Evolutionary conservation across 2,329 filamentous ascomycete genomes (phyloP).

Genomic region (Talaromyces pinophilus): DNA sequence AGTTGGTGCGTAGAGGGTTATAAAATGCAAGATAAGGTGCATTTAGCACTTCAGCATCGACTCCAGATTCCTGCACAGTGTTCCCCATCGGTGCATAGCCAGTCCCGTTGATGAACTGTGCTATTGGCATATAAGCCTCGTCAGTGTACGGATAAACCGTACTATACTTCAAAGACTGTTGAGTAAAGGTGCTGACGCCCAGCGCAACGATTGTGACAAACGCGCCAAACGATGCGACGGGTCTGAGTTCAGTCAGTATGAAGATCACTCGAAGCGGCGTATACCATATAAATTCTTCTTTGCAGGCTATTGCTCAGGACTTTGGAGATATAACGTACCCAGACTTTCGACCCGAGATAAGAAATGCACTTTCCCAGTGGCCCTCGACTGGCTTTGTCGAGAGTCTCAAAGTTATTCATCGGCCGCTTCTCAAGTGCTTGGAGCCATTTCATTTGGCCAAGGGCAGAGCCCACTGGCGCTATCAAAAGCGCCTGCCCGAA

Average conservation of each 20-base stretch:
- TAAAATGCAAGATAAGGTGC: slow-evolving; percentile 4
- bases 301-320: not conserved
- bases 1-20: not conserved
- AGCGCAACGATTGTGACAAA: not conserved
- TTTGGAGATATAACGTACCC: not conserved
- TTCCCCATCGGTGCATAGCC: not conserved
- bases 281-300: not conserved
- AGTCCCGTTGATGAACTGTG: slow-evolving; percentile 2
- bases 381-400: not conserved
- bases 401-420: not conserved
- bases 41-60: not conserved
- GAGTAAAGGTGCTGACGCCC: not conserved
- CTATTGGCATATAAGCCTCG: not conserved
- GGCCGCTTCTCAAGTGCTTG: not conserved
- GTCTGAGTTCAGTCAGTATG: not conserved
- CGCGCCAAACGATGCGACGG: not conserved
- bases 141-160: not conserved
- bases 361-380: not conserved
- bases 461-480: not conserved
- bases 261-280: not conserved
- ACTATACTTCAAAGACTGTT: not conserved
- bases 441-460: not conserved
- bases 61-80: not conserved
- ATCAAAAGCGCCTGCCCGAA: not conserved
- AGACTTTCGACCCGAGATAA: not conserved